phyloP scores from a whole-genome alignment of 441 rosid genomes.

The Pelargonium citronellum region DNA sequence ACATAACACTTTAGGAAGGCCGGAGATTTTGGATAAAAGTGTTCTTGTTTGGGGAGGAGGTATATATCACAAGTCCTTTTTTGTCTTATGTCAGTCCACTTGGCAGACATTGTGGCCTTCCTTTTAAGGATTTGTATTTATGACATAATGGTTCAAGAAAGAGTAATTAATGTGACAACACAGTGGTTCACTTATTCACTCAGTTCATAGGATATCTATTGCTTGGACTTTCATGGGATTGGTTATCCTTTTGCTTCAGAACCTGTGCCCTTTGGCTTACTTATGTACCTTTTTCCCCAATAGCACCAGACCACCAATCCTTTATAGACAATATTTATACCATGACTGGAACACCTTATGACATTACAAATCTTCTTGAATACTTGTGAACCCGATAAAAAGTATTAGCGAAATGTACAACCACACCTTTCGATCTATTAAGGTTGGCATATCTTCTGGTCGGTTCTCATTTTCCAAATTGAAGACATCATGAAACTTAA shows the following conservation, averaged over 20 bases:
- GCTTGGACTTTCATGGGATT: neutral
- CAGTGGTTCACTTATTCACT: neutral
- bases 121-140: neutral
- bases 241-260: neutral
- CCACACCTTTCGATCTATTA: constrained; percentile 30
- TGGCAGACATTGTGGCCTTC: neutral
- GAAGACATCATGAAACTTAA: constrained; percentile 27
- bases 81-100: neutral
- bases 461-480: constrained; percentile 27
- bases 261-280: neutral
- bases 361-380: neutral
- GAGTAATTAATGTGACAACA: neutral
- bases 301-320: neutral
- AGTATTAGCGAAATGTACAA: neutral
- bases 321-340: neutral
- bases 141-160: neutral
- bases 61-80: neutral
- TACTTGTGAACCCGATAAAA: neutral
- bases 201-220: neutral
- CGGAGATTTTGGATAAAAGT: no score
- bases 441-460: constrained; percentile 25
- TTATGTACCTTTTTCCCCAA: neutral
- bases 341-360: neutral
- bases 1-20: neutral
- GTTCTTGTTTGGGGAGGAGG: neutral